Percentiles rank a stretch among this genome's conserved stretches.
Conservation (phyloP, 106 monocot genomes). For the Platanthera zijinensis region DNA sequence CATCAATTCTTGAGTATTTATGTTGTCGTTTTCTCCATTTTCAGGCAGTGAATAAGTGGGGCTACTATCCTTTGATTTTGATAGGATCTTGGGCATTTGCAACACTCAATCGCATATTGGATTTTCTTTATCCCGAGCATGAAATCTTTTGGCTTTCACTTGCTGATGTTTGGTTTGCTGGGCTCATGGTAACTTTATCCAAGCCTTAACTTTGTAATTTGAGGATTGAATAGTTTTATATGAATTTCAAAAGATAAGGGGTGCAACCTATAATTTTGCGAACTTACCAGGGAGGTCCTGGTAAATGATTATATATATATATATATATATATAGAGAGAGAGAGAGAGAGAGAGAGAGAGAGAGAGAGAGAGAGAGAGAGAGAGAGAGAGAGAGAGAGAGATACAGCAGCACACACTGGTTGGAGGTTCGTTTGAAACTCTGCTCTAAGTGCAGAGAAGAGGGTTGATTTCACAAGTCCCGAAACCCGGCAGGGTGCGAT, state of each 20-base stretch:
- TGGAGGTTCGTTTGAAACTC: too few species aligned
- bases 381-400: too few species aligned
- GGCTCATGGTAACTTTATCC: slow-evolving; percentile 67
- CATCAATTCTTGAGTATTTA: not conserved
- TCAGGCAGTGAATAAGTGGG: slow-evolving; percentile 92
- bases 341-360: too few species aligned
- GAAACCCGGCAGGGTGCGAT: too few species aligned
- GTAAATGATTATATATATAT: too few species aligned
- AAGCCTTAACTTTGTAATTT: not conserved
- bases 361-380: too few species aligned
- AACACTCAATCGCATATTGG: slow-evolving; percentile 80
- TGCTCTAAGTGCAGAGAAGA: too few species aligned
- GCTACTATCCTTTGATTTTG: slow-evolving; percentile 93
- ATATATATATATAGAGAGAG: too few species aligned
- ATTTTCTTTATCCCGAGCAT: slow-evolving; percentile 61
- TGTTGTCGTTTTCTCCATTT: slow-evolving; percentile 17
- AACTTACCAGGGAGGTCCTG: too few species aligned
- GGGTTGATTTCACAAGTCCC: too few species aligned
- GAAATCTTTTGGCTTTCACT: slow-evolving; percentile 88
- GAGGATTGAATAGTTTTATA: not conserved
- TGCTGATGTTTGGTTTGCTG: slow-evolving; percentile 84
- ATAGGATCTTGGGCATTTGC: slow-evolving; percentile 98
- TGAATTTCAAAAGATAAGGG: not conserved
- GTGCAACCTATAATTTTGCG: too few species aligned
- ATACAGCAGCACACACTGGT: too few species aligned